Evolutionary conservation across 1,139 yeast species (phyloP), one percentile per base, ranked within the genome.

Genomic region (Blastobotrys capitulatus): DNA sequence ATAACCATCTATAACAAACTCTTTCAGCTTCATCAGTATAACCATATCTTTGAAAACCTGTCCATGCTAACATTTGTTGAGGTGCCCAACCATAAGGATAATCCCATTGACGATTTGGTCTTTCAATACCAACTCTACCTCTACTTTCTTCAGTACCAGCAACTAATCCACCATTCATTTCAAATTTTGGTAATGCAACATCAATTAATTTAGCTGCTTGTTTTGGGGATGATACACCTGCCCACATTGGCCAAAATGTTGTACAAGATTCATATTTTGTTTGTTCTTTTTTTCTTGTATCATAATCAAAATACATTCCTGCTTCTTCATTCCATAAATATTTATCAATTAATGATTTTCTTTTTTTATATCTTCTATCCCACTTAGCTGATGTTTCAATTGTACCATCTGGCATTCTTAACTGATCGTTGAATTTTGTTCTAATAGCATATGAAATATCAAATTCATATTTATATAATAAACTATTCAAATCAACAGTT

Each of bases 61-160:
- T 78, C 98, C 98, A 92, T 0, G 96, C 94, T 49, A 92, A 70
- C 19, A 92, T 87, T 66, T 92, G 98, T 66, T 94, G 98, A 1
- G 98, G 98, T 0, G 98, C 97, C 98, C 98, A 92, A 5, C 97
- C 98, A 63, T 74, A 88, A 6, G 98, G 98, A 65, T 83, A 92
- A 66, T 92, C 98, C 98, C 98, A 92, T 70, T 92, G 98, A 66
- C 97, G 78, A 32, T 86, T 81, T 22, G 96, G 96, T 58, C 90
- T 74, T 47, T 78, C 73, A 29, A 86, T 67, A 1, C 85, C 80
- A 29, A 86, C 72, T 16, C 73, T 80, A 26, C 97, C 97, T 52
- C 96, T 74, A 4, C 92, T 82, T 58, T 76, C 68, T 57, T 80
- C 77, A 0, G 96, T 85, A 39, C 97, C 95, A 0, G 96, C 85